A percentile compares a stretch with the other conserved stretches of the same genome.
Evolutionary conservation across 805 yeast genomes (phyloP).

Genomic region (Candida endomychidarum): DNA sequence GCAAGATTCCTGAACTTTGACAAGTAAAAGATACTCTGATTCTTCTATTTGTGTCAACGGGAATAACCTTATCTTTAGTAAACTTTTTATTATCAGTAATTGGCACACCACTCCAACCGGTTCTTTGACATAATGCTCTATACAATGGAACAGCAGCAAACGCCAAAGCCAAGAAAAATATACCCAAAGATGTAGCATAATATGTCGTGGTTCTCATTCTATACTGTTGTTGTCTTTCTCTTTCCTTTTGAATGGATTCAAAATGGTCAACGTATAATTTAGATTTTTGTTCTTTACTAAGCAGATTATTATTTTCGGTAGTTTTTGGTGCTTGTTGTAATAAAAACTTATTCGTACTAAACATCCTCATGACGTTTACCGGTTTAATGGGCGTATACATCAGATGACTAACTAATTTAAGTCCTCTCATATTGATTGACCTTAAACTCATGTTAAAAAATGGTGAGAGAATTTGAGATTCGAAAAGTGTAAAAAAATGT

Average conservation of each 20-base stretch:
- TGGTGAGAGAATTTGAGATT: constrained; percentile 2
- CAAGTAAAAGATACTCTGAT: constrained; percentile 86
- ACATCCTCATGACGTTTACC: background rate
- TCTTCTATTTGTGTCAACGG: constrained; percentile 81
- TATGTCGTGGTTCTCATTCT: constrained; percentile 58
- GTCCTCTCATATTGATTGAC: background rate
- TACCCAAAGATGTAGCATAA: constrained; percentile 66
- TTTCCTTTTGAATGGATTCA: constrained; percentile 20
- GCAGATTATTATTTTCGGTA: background rate
- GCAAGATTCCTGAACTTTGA: constrained; percentile 84
- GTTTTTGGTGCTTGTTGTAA: background rate
- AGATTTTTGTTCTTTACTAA: constrained; percentile 13
- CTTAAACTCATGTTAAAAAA: background rate
- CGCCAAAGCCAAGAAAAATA: constrained; percentile 71
- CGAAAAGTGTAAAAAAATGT: too few relatives aligned
- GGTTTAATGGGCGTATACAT: background rate
- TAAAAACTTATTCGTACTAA: background rate
- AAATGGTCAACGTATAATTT: constrained; percentile 14
- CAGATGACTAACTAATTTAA: background rate
- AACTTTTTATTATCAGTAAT: constrained; percentile 79
- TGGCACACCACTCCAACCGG: constrained; percentile 96
- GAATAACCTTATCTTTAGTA: constrained; percentile 82
- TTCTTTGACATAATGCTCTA: constrained; percentile 86
- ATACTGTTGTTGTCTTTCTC: constrained; percentile 28
- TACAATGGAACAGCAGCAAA: constrained; percentile 93